Conservation (phyloP, 2,329 filamentous ascomycete species). For the Hymenoscyphus occultus region DNA sequence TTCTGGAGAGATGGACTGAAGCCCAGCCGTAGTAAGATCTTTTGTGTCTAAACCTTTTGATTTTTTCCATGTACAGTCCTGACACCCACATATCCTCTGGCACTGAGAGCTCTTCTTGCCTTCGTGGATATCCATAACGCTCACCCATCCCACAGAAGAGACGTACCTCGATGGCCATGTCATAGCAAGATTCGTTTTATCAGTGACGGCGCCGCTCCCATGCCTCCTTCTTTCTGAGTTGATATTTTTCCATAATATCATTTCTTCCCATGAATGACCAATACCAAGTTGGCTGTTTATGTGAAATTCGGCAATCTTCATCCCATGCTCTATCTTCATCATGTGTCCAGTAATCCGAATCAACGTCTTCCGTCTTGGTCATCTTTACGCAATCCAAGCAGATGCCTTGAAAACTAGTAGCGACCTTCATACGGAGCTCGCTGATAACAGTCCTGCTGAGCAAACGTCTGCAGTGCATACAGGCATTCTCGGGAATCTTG, state of each 20-base stretch:
- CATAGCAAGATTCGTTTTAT: no score
- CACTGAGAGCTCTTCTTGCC: background rate
- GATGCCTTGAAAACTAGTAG: background rate
- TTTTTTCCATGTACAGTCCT: background rate
- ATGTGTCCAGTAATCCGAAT: background rate
- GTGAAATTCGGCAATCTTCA: background rate
- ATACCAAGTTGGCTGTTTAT: background rate
- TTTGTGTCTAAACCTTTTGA: background rate
- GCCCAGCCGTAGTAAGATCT: no score
- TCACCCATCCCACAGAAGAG: no score
- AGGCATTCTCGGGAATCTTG: background rate
- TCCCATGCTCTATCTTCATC: background rate
- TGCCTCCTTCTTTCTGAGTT: background rate
- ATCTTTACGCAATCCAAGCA: background rate
- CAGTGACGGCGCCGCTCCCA: background rate
- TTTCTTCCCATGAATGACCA: constrained; percentile 4
- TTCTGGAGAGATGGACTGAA: background rate
- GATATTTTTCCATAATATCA: background rate
- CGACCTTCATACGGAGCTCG: background rate
- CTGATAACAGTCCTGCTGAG: background rate
- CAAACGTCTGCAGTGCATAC: background rate
- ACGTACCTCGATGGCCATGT: no score
- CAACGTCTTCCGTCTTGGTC: constrained; percentile 1
- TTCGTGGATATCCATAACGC: no score
- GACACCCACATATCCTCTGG: background rate